Evolutionary conservation across 768 basidiomycete genomes (phyloP), one percentile per base, ranked within the genome.

Genomic region (Suillus decipiens): DNA sequence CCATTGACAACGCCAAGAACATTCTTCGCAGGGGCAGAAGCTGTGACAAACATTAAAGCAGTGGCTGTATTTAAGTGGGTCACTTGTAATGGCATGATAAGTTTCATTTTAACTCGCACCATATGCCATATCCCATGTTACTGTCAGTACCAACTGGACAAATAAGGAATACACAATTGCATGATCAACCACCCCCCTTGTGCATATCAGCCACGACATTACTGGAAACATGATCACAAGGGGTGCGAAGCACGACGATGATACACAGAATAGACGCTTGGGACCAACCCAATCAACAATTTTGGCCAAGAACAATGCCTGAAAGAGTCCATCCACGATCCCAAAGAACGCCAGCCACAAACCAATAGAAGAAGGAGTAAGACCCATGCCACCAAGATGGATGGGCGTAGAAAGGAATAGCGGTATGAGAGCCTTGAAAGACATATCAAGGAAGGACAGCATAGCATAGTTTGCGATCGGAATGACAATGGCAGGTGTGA

Each of bases 1-100:
- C 87, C 87, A 63, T 88, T 86, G 2, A 82, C 83, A 7, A 85
- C 82, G 10, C 86, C 86, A 6, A 88, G 76, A 0, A 84, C 82
- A 22, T 75, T 76, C 60, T 79, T 81, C 62, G 81, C 81, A 0
- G 87, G 86, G 1, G 86, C 76, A 1, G 84, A 81, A 33, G 78
- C 77, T 2, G 81, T 86, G 59, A 86, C 73, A 61, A 81, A 85
- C 66, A 87, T 80, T 55, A 82, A 83, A 19, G 83, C 79, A 51
- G 81, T 81, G 24, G 79, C 86, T 85, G 54, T 10, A 66, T 62
- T 6, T 33, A 19, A 17, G 55, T 64, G n/a, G 69, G 62, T 48
- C 24, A 41, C 59, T 61, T 28, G 0, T 28, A 51, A 41, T 41
- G 33, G 2, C 3, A 15, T 6, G 6, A 57, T 8, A 36, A 2